Evolutionary conservation across 306 rosid genomes (phyloP), one percentile per base, ranked within the genome.

Genomic region (Sicyos edulis): DNA sequence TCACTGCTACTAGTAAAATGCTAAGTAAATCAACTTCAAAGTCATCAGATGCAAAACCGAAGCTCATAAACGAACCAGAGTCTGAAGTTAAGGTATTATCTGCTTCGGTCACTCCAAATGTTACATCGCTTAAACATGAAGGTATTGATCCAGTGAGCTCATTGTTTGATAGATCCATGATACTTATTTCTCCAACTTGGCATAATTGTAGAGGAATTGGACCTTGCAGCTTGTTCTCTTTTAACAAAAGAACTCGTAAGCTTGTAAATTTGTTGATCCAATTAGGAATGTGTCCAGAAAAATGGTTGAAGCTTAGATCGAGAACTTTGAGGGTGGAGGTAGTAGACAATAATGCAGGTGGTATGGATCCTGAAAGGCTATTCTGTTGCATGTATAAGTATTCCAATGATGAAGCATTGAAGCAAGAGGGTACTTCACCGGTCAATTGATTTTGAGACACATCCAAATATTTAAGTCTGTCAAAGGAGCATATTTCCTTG

Each of bases 401-500:
- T 0, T 5, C 17, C 54, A 60, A 13, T 3, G 6, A 1, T 1
- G 7, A 14, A 17, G 4, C 1, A 10, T 37, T 8, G 4, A 63
- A 34, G 62, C 78, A 74, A 13, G 78, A 63, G 56, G 78, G 78
- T 34, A 74, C 2, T 0, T 16, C 4, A 6, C 78, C 78, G 4
- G 21, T 32, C 1, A 74, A 24, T 8, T 52, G 26, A 29, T 74
- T 74, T 16, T 58, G 13, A 56, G 57, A 73, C 6, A 73, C 15
- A 12, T 57, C 67, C 4, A 73, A 8, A 7, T 42, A 45, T 0
- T 0, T 0, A 8, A 12, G 70, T 0, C 5, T 1, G 0, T 37
- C 42, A 60, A 60, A 17, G 2, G 20, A 0, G 5, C 15, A 1
- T 4, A 4, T 8, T 58, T 44, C 69, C 14, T 14, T 17, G 5